Conservation (phyloP, 163 green algal species). For the Coccomyxa subellipsoidea region DNA sequence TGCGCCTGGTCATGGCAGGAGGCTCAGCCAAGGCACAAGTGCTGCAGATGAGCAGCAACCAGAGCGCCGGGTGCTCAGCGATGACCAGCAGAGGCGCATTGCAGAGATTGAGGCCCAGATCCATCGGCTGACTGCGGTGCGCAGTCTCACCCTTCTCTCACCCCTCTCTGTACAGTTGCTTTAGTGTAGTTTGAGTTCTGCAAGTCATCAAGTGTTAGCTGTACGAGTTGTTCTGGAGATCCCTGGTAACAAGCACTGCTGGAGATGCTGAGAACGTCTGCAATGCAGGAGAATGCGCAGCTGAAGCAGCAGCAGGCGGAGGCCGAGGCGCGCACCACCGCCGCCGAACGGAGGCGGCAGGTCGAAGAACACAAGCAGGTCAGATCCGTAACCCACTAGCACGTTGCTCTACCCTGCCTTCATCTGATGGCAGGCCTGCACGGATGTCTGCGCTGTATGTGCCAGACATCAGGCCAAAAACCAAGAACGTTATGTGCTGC, state of each 20-base stretch:
- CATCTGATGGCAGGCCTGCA: background rate
- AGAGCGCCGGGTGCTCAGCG: background rate
- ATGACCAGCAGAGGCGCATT: background rate
- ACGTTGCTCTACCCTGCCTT: background rate
- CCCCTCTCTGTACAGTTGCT: background rate
- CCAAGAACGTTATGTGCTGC: no score
- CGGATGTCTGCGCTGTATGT: no score
- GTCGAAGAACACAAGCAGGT: constrained; percentile 25
- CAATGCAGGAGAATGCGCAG: constrained; percentile 24
- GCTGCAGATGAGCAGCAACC: background rate
- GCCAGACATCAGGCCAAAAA: no score
- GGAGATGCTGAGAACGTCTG: background rate
- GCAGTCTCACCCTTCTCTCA: background rate
- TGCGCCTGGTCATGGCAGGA: background rate
- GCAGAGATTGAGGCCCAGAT: background rate
- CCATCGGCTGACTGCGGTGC: background rate
- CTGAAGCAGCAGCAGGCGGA: constrained; percentile 12
- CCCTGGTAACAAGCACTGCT: no score
- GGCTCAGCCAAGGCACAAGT: background rate
- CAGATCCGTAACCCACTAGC: no score
- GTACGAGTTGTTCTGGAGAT: no score
- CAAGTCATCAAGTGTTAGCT: no score
- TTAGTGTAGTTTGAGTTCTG: no score
- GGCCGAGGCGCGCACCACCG: constrained; percentile 10
- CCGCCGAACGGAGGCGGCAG: constrained; percentile 5